These are phyloP conservation scores for Neonectria sp. DNA, from an alignment of 2,329 filamentous ascomycete genomes.

Conservation along the genomic window DNA sequence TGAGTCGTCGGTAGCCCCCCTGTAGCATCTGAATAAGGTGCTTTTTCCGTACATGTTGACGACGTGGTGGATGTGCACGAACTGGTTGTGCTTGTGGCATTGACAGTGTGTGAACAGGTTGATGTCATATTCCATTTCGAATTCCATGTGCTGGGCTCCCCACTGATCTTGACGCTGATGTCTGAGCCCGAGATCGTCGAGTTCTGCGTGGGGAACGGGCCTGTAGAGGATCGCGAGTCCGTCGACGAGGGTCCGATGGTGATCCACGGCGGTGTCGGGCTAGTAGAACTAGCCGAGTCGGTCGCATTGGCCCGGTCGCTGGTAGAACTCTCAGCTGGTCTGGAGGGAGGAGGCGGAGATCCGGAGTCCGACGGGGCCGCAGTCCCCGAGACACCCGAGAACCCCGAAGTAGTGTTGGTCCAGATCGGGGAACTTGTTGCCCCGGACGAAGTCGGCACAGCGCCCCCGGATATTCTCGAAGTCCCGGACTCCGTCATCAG, in stretches of 20 bases:
- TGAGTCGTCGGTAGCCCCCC: background rate
- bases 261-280: constrained; percentile 9
- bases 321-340: constrained; percentile 8
- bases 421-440: constrained; percentile 30
- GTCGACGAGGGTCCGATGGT: constrained; percentile 31
- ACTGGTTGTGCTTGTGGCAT: constrained; percentile 13
- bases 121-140: constrained; percentile 26
- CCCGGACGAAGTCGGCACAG: constrained; percentile 24
- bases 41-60: constrained; percentile 37
- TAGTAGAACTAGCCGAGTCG: constrained; percentile 4
- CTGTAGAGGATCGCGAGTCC: constrained; percentile 20
- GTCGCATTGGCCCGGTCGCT: constrained; percentile 19
- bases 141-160: constrained; percentile 13
- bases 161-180: constrained; percentile 27
- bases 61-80: constrained; percentile 32
- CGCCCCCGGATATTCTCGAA: constrained; percentile 36
- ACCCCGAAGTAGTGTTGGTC: constrained; percentile 37
- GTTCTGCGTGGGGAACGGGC: constrained; percentile 31
- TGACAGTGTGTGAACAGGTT: constrained; percentile 17
- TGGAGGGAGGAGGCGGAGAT: constrained; percentile 13
- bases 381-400: constrained; percentile 31
- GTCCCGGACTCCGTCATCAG: constrained; percentile 28
- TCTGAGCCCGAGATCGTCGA: constrained; percentile 32
- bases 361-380: constrained; percentile 22
- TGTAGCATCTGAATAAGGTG: constrained; percentile 3